Conservation (phyloP, 2,329 filamentous ascomycete genomes). For the Stemphylium beticola region DNA sequence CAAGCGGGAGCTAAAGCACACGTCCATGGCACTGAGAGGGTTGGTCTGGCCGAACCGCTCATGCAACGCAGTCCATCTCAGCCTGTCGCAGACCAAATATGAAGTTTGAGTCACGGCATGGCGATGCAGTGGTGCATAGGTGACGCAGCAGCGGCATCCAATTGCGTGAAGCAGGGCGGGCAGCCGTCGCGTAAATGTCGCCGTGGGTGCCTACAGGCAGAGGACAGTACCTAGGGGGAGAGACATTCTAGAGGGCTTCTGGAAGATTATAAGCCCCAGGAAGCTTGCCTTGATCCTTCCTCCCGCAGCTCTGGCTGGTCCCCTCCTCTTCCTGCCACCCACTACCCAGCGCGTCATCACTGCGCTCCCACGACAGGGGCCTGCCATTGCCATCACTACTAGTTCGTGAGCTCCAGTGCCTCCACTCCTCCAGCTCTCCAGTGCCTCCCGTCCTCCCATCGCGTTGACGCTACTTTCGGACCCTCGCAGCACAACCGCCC, state of each 20-base stretch:
- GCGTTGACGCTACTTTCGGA: constrained; percentile 34
- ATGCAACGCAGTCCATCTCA: not conserved
- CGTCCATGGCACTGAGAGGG: constrained; percentile 4
- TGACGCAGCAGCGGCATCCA: constrained; percentile 23
- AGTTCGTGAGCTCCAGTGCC: not conserved
- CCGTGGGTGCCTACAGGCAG: constrained; percentile 6
- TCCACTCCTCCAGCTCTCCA: not conserved
- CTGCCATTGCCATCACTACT: constrained; percentile 1
- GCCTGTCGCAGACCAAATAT: too few species aligned
- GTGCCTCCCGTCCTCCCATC: constrained; percentile 9
- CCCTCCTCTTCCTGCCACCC: constrained; percentile 24
- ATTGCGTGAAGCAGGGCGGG: constrained; percentile 19
- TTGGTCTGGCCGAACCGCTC: not conserved
- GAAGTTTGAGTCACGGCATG: constrained; percentile 5
- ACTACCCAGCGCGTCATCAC: constrained; percentile 22
- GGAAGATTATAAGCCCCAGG: constrained; percentile 30
- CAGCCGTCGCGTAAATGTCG: constrained; percentile 14
- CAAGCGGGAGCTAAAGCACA: constrained; percentile 25
- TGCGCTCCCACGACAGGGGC: constrained; percentile 15
- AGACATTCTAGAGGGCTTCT: constrained; percentile 38
- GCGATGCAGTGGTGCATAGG: constrained; percentile 3
- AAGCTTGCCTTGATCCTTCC: constrained; percentile 27
- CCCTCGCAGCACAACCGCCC: constrained; percentile 37
- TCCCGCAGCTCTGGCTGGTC: constrained; percentile 16
- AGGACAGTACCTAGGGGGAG: too few species aligned